Evolutionary conservation across 1,284 basidiomycete genomes (phyloP).

Genomic region (Tylopilus sp.): DNA sequence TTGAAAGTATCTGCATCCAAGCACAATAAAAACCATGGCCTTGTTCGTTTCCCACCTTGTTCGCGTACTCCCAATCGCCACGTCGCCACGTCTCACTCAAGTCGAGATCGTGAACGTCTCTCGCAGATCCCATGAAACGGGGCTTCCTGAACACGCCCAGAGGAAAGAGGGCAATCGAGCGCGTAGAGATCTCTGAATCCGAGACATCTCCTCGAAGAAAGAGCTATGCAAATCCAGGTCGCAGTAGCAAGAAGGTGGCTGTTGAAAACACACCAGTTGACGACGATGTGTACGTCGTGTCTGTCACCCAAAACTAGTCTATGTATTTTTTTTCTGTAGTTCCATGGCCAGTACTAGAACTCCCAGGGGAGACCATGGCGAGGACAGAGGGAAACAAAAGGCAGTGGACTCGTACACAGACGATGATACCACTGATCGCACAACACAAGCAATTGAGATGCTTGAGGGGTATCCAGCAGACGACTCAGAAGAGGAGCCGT

Average conservation of each 20-base stretch:
- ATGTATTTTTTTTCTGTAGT: background rate
- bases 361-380: background rate
- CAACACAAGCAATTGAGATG: too few species aligned
- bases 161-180: constrained; percentile 14
- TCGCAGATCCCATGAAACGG: constrained; percentile 23
- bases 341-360: background rate
- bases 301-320: background rate
- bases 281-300: background rate
- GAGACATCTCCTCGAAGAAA: background rate
- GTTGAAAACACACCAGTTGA: background rate
- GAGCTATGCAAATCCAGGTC: too few species aligned
- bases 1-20: too few species aligned
- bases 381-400: constrained; percentile 6
- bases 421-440: background rate
- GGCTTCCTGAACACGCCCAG: constrained; percentile 23
- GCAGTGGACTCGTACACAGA: background rate
- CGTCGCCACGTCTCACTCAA: background rate
- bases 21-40: too few species aligned
- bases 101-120: too few species aligned
- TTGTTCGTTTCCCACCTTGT: too few species aligned
- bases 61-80: background rate
- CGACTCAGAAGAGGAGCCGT: too few species aligned
- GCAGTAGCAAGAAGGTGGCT: too few species aligned
- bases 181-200: constrained; percentile 3
- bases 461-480: background rate